A percentile compares a stretch with the other conserved stretches of the same genome.
Evolutionary conservation across 2,329 filamentous ascomycete species (phyloP).

Genomic region (Cadophora sp.): DNA sequence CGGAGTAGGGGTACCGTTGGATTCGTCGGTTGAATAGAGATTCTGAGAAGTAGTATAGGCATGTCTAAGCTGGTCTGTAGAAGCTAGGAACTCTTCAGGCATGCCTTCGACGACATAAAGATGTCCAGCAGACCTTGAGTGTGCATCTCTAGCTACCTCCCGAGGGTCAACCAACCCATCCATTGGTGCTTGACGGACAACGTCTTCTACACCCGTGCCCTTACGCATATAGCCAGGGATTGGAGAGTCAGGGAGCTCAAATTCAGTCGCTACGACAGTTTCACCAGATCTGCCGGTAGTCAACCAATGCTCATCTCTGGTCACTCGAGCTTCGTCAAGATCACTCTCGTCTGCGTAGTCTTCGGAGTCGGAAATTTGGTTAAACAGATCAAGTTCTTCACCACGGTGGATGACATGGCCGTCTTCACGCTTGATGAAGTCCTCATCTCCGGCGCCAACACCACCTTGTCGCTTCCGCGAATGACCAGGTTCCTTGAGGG

Average conservation of each 20-base stretch:
- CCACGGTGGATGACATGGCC: slow-evolving; percentile 44
- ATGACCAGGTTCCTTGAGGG: slow-evolving; percentile 28
- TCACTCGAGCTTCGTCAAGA: slow-evolving; percentile 24
- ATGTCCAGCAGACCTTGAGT: not conserved
- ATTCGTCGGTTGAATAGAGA: not conserved
- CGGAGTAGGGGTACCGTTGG: not conserved
- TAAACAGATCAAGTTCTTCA: slow-evolving; percentile 45
- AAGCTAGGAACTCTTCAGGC: not conserved
- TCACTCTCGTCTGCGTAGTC: slow-evolving; percentile 29
- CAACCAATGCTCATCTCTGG: slow-evolving; percentile 22
- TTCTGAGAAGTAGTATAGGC: not conserved
- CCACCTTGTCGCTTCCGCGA: slow-evolving; percentile 21
- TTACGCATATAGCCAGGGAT: slow-evolving; percentile 21
- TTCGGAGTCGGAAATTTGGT: slow-evolving; percentile 36
- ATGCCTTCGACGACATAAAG: not conserved
- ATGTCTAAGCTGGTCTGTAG: not conserved
- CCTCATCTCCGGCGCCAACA: slow-evolving; percentile 28
- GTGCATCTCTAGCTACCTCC: slow-evolving; percentile 10
- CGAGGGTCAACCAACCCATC: slow-evolving; percentile 36
- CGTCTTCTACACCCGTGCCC: slow-evolving; percentile 40
- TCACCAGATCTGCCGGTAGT: slow-evolving; percentile 29
- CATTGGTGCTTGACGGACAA: slow-evolving; percentile 35
- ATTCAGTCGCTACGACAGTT: slow-evolving; percentile 29
- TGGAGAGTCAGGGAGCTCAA: slow-evolving; percentile 12
- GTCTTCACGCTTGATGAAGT: slow-evolving; percentile 42